Conservation (phyloP, 805 yeast species). For the Brettanomyces anomalus region DNA sequence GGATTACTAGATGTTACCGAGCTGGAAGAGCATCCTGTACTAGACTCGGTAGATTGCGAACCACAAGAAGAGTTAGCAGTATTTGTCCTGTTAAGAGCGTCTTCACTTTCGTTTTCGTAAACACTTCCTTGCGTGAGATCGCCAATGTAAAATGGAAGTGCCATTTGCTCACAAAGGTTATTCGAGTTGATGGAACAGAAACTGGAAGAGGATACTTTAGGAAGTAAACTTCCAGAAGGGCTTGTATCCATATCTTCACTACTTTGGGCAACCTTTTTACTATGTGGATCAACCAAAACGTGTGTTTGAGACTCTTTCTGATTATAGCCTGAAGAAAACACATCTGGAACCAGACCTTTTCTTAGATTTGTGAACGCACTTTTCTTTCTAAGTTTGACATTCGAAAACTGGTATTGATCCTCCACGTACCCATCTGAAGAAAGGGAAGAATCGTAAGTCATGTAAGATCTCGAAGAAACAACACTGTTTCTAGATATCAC, state of each 20-base stretch:
- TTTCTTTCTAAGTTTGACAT: constrained; percentile 34
- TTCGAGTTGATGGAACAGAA: neutral
- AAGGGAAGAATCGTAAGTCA: constrained; percentile 52
- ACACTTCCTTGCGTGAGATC: neutral
- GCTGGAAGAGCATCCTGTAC: constrained; percentile 7
- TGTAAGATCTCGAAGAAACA: constrained; percentile 30
- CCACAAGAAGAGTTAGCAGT: constrained; percentile 10
- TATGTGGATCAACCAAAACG: no score
- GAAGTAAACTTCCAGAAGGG: neutral
- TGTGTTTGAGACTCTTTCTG: neutral
- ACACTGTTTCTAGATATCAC: constrained; percentile 29
- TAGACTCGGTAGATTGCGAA: neutral
- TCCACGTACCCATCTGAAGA: constrained; percentile 19
- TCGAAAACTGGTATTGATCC: neutral
- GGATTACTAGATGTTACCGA: constrained; percentile 26
- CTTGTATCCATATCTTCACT: neutral
- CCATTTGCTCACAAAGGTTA: constrained; percentile 9
- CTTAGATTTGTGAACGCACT: constrained; percentile 41
- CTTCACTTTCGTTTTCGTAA: constrained; percentile 1
- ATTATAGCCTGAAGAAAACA: neutral
- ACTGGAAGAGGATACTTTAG: neutral
- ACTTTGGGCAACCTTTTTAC: no score
- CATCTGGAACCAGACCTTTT: constrained; percentile 8
- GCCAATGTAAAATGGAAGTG: constrained; percentile 17
- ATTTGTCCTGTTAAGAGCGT: constrained; percentile 1